A percentile compares a stretch with the other conserved stretches of the same genome.
phyloP scores from a whole-genome alignment of 306 rosid genomes.

The Trifolium subterraneum region DNA sequence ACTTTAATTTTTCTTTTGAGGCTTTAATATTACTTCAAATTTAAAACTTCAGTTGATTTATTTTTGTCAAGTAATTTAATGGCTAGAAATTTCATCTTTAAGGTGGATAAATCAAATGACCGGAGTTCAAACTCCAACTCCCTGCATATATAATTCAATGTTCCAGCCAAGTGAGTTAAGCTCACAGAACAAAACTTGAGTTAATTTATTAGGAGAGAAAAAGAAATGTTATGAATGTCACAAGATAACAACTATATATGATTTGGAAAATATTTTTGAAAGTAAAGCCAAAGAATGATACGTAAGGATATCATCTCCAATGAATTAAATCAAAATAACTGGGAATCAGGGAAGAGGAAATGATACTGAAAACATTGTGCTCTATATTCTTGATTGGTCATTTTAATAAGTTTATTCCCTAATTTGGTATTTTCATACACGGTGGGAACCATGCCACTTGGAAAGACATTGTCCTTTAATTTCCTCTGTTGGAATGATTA shows the following conservation, averaged over 20 bases:
- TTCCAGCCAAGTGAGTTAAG: no score
- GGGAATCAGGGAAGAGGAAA: slow-evolving; percentile 30
- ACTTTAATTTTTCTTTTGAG: no score
- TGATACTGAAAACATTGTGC: slow-evolving; percentile 39
- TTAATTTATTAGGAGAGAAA: no score
- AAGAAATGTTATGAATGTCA: background rate
- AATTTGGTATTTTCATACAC: slow-evolving; percentile 33
- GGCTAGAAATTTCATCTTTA: no score
- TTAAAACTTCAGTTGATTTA: no score
- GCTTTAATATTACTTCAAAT: no score
- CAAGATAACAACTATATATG: background rate
- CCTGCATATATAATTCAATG: no score
- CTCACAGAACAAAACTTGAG: no score
- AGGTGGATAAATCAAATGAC: no score
- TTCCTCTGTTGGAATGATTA: slow-evolving; percentile 28
- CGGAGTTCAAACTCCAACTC: no score
- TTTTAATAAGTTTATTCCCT: slow-evolving; percentile 36
- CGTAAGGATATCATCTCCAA: slow-evolving; percentile 34
- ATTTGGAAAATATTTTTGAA: slow-evolving; percentile 36
- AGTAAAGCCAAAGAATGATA: slow-evolving; percentile 27
- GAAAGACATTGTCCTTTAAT: slow-evolving; percentile 36
- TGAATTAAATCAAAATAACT: slow-evolving; percentile 5
- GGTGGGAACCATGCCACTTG: slow-evolving; percentile 43
- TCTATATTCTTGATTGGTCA: slow-evolving; percentile 38
- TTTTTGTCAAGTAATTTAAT: no score